Base-by-base conservation (phyloP, 2,329 filamentous ascomycete species). In the Aspergillus sp. region DNA sequence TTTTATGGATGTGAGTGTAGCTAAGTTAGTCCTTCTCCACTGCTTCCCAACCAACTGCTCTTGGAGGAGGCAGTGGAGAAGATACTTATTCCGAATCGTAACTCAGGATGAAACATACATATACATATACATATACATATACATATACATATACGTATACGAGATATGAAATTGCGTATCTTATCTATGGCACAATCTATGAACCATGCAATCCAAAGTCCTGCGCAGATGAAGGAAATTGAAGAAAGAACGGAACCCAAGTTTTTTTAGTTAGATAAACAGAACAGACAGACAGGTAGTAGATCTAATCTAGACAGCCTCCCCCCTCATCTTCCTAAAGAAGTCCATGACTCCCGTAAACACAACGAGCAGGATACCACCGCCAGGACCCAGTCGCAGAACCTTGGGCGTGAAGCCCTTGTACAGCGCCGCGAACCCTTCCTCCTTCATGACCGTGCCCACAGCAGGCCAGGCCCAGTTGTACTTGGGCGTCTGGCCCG, bases 321-420 rank as follows among this genome's bases (percentile, higher is more conserved):
- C 62, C 12, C 71, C 79, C 59, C 83, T 80, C 75, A 86, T 84
- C 68, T 85, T 86, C 68, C 91, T 86, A 87, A 97, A 96, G 75
- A 96, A 96, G 74, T 97, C 93, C 75, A 80, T 81, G 22, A 81
- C 75, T 39, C 72, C 72, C 15, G 79, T 81, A 67, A 79, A 81
- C 5, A 81, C 79, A 34, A 81, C 79, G 40, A 81, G 68, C 56
- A 81, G 66, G 52, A 81, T 87, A 79, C 85, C 85, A 72, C 85
- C 85, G 67, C 85, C 89, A 27, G 89, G 89, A 60, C 88, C 86
- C 64, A 89, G 74, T 78, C 90, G 82, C 62, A 96, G 81, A 37
- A 97, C 95, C 85, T 99, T 99, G 66, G 95, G 95, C 62, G 95
- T 72, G 83, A 99, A 99, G 15, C 95, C 95, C 84, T 98, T 99